Evolutionary conservation across 2,329 filamentous ascomycete species (phyloP).

Genomic region (Calonectria ilicicola): DNA sequence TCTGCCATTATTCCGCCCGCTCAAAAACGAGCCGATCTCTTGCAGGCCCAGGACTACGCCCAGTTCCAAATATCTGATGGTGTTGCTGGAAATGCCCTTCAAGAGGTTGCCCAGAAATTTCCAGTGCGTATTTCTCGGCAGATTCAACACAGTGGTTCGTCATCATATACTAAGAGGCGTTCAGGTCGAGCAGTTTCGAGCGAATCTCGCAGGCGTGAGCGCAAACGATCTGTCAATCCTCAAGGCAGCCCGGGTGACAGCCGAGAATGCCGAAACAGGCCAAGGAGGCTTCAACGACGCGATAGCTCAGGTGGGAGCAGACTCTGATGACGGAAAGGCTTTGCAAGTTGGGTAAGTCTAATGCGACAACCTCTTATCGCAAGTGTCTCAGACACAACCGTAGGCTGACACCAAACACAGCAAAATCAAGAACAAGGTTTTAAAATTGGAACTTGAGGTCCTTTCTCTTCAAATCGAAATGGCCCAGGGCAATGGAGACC

Average conservation of each 20-base stretch:
- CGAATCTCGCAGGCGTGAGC: constrained; percentile 59
- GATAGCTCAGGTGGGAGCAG: constrained; percentile 58
- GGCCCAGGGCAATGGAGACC: constrained; percentile 59
- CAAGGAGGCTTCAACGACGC: constrained; percentile 60
- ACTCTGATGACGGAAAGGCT: constrained; percentile 54
- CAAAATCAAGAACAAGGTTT: constrained; percentile 72
- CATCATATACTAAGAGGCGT: not conserved
- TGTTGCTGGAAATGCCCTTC: constrained; percentile 63
- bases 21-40: constrained; percentile 17
- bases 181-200: constrained; percentile 21
- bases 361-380: not conserved
- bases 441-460: constrained; percentile 67
- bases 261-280: constrained; percentile 65
- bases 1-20: not conserved
- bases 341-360: constrained; percentile 57
- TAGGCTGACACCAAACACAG: constrained; percentile 7
- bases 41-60: constrained; percentile 20
- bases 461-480: constrained; percentile 63
- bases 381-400: not conserved
- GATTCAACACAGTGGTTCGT: not conserved
- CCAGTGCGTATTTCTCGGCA: constrained; percentile 53
- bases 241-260: constrained; percentile 59
- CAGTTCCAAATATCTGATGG: constrained; percentile 64
- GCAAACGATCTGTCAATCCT: constrained; percentile 63
- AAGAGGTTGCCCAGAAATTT: constrained; percentile 66